Base-by-base conservation (phyloP, 192 early-diverging fungal genomes). In the Backusella mclennaniae region DNA sequence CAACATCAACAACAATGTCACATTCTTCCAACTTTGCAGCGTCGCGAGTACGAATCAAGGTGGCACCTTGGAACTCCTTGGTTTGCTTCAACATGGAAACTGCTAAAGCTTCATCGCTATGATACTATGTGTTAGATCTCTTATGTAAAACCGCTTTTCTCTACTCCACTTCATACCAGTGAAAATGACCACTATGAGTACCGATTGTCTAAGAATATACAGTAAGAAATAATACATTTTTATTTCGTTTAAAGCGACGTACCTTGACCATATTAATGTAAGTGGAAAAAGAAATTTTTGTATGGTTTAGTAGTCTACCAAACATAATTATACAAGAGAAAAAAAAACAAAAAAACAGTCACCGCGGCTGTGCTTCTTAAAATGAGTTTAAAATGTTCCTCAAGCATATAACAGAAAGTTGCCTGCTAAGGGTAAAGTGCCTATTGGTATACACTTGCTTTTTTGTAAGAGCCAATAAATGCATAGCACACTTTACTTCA, bases 1-100 rank as follows among this genome's bases (percentile, higher is more conserved):
- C 97, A 19, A 98, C 97, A 81, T 99, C 97, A 19, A 97, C 96
- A 15, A 99, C 94, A 77, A 98, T 90, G 75, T 94, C 92, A 74
- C 89, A 95, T 7, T 88, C 86, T 11, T 85, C 89, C 41, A 98
- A 86, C 35, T 93, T 87, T 19, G 86, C 87, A 1, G 93, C 86
- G 74, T 99, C 97, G 74, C 96, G 93, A 38, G 95, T 92, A 46
- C 96, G 93, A 66, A 96, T 85, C 38, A 96, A 79, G 4, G 85
- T 86, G 76, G 91, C 88, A 35, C 87, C 87, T 73, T 85, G 85
- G 82, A 91, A 95, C 73, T 85, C 74, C 38, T 83, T 74, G 44
- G 90, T 86, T 36, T 87, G 87, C 73, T 84, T 86, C 39, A 98
- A 88, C 93, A 98, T 93, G 78, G 87, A 93, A 71, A 95, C 92